phyloP scores from a whole-genome alignment of 768 basidiomycete genomes.

The Boletus rex-veris region DNA sequence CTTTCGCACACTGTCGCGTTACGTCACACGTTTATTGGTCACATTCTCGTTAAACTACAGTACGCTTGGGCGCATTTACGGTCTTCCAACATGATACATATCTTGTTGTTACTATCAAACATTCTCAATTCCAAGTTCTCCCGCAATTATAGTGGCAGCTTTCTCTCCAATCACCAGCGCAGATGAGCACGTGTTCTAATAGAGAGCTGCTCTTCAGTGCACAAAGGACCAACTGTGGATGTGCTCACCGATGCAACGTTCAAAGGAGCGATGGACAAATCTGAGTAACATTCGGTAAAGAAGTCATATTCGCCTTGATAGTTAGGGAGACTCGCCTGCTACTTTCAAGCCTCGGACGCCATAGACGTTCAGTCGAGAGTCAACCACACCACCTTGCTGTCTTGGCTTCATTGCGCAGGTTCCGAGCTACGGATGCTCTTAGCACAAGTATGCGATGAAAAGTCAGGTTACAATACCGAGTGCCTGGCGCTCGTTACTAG shows the following conservation, averaged over 20 bases:
- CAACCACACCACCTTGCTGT: conserved; percentile 57
- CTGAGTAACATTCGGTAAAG: conserved; percentile 11
- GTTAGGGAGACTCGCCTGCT: conserved; percentile 37
- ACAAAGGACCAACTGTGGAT: background rate
- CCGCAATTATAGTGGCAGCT: conserved; percentile 18
- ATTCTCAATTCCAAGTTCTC: conserved; percentile 19
- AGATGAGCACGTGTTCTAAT: conserved; percentile 24
- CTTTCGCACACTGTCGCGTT: conserved; percentile 20
- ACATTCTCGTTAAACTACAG: background rate
- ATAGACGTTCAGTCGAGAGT: conserved; percentile 60
- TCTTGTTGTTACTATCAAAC: conserved; percentile 2
- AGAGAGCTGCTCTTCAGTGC: background rate
- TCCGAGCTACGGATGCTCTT: conserved; percentile 41
- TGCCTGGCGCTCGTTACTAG: conserved; percentile 33
- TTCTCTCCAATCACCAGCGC: conserved; percentile 28
- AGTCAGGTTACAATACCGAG: conserved; percentile 20
- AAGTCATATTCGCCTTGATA: background rate
- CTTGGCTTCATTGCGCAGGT: conserved; percentile 68
- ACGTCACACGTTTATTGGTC: conserved; percentile 32
- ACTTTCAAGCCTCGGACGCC: conserved; percentile 57
- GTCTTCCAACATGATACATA: no score
- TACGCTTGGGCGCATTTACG: no score
- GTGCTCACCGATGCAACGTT: conserved; percentile 35
- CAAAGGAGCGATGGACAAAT: conserved; percentile 38
- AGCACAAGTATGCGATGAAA: background rate